Evolutionary conservation across 1,284 basidiomycete species (phyloP), one percentile per base, ranked within the genome.

Genomic region (Sparassis latifolia): DNA sequence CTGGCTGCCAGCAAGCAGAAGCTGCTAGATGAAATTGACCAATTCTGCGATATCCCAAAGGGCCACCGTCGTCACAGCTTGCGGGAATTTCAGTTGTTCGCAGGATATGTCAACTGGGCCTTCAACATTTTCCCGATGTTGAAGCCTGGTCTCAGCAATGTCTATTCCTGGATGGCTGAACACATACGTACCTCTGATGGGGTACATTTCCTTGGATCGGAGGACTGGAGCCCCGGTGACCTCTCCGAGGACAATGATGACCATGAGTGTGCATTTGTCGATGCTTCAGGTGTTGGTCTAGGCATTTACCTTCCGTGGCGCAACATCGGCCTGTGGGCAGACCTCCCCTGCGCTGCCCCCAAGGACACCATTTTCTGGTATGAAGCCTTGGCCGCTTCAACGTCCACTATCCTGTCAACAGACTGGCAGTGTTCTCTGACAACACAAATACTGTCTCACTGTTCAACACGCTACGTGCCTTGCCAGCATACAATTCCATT

Each of bases 81-180:
- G 1, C 47, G 58, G 0, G 60, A 66, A 5, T 74, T 65, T 54
- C 66, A 68, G 33, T 43, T 42, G 0, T 30, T 73, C 0, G 57
- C 64, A 2, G 69, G 73, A 0, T 69, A 66, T 58, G 51, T 68
- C 3, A 75, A 73, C 44, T 77, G 73, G 72, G 59, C 59, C 0
- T 56, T 77, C 1, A 76, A 73, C 47, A 64, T 70, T 0, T 69
- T 56, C 33, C 71, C 74, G 0, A 48, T 68, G 0, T 51, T 72
- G 0, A 58, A 62, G 0, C 70, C 70, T 0, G 62, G 57, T 0
- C 56, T 74, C 42, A 56, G 44, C 6, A 53, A 55, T 0, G 4
- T 70, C 0, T 76, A 76, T 49, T 37, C 47, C 0, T 77, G 76
- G 52, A 67, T 67, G 0, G 10, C 45, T 0, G 69, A 67, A 3